Base-by-base conservation (phyloP, 148 eudicot species). In the Chenopodium berlandieri region DNA sequence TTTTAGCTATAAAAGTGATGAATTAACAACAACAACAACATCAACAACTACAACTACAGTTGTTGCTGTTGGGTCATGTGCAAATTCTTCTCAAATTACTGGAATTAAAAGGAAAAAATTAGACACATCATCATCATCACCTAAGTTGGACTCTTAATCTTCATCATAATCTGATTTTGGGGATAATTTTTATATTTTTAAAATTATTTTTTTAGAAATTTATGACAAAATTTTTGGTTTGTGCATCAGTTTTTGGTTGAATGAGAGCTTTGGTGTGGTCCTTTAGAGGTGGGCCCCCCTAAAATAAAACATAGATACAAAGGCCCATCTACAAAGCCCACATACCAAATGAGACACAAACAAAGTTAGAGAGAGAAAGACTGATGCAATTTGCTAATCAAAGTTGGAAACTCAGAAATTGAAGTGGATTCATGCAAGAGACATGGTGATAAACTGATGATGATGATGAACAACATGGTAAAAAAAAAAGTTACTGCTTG, bases 1-100 rank as follows among this genome's bases (percentile, higher is more conserved):
- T 80, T 82, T 91, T 79, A 92, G 91, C 89, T 85, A 77, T 80
- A 88, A 82, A 86, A 91, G 80, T 83, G 88, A 86, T 85, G 89
- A 84, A 27, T 30, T 80, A 25, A 73, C 84, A 75, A 27, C 27
- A 27, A 27, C n/a, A n/a, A n/a, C 27, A 27, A 14, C 78, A 8
- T 27, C 56, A 23, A 52, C 27, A 25, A 67, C 69, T n/a, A 73
- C 84, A 75, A 13, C 78, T 7, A 27, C 56, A 17, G n/a, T 71
- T 76, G 69, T 70, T 75, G 83, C 77, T 87, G 83, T 79, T 87
- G 82, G 73, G 68, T 81, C 88, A 71, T 75, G 76, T 80, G 83
- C 85, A 63, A 85, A 77, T 79, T 85, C 86, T 79, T 64, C 88
- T 70, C 81, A 75, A n/a, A 44, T 62, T 37, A 75, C 89, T 77